Evolutionary conservation across 73 alveolate genomes (phyloP), one percentile per base, ranked within the genome.

Genomic region (Loxodes magnus): DNA sequence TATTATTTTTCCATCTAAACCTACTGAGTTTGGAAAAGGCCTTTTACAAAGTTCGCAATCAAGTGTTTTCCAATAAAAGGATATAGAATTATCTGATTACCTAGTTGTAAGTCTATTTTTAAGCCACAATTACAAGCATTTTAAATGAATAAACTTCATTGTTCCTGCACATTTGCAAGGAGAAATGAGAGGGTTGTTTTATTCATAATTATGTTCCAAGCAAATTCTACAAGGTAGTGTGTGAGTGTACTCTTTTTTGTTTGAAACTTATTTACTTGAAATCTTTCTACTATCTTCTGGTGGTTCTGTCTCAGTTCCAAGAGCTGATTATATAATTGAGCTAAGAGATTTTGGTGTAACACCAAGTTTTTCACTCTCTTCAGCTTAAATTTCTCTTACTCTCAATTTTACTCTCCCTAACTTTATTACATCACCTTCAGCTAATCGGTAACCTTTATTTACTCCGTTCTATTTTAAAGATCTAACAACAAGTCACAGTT

Each of bases 131-230:
- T 82, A 64, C 46, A 82, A 53, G 48, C 94, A 82, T 23, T 71
- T 55, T 31, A 82, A 41, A 51, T 82, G 94, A 4, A 82, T 69
- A 55, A 31, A 38, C 35, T 67, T 69, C 79, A 82, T 77, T 22
- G 94, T 76, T 10, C 94, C 94, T 1, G 84, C 59, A 58, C 94
- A 82, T 25, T 52, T 44, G 58, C 94, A 82, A 20, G 94, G 94
- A 25, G 84, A 78, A 37, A 82, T 69, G 28, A 82, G 62, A 30
- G 90, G 94, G 64, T 76, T 62, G 14, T 64, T 62, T 9, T 43
- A 53, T 25, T 67, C 35, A 23, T 64, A 57, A 3, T 35, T 31
- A 23, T 31, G 43, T 19, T 26, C 17, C 42, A 64, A 64, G 54
- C 77, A 64, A 10, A 64, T 35, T 58, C 77, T 35, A 26, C 77